Percentiles rank a stretch among this genome's conserved stretches.
Conservation (phyloP, 441 rosid genomes). For the Adansonia rubrostipa region DNA sequence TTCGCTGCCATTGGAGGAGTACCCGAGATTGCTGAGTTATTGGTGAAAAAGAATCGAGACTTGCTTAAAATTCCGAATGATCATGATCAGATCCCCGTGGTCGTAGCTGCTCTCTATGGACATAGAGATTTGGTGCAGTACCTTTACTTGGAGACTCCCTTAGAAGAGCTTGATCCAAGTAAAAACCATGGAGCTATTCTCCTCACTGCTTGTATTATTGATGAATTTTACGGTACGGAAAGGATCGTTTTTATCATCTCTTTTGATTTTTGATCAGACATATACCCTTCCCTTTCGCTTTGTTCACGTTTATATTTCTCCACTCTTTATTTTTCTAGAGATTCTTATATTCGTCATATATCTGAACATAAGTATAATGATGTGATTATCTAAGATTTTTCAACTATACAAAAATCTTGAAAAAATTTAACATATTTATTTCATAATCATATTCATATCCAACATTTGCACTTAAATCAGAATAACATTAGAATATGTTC, state of each 20-base stretch:
- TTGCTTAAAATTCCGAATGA: slow-evolving; percentile 40
- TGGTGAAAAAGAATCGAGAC: slow-evolving; percentile 40
- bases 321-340: too few relatives aligned
- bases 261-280: not conserved
- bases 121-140: slow-evolving; percentile 44
- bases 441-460: too few relatives aligned
- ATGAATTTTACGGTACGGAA: slow-evolving; percentile 47
- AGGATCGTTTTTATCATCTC: not conserved
- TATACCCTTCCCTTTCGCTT: not conserved
- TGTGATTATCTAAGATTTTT: too few relatives aligned
- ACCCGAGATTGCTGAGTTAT: slow-evolving; percentile 43
- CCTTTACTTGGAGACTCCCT: slow-evolving; percentile 49
- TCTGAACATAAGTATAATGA: too few relatives aligned
- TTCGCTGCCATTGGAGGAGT: slow-evolving; percentile 51
- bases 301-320: not conserved
- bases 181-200: slow-evolving; percentile 45
- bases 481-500: too few relatives aligned
- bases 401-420: too few relatives aligned
- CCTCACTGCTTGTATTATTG: slow-evolving; percentile 43
- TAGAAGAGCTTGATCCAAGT: slow-evolving; percentile 41
- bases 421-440: too few relatives aligned
- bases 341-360: too few relatives aligned
- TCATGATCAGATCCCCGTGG: slow-evolving; percentile 40
- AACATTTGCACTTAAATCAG: too few relatives aligned
- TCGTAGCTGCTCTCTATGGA: slow-evolving; percentile 45